Base-by-base conservation (phyloP, 768 basidiomycete genomes). In the Obba rivulosa region DNA sequence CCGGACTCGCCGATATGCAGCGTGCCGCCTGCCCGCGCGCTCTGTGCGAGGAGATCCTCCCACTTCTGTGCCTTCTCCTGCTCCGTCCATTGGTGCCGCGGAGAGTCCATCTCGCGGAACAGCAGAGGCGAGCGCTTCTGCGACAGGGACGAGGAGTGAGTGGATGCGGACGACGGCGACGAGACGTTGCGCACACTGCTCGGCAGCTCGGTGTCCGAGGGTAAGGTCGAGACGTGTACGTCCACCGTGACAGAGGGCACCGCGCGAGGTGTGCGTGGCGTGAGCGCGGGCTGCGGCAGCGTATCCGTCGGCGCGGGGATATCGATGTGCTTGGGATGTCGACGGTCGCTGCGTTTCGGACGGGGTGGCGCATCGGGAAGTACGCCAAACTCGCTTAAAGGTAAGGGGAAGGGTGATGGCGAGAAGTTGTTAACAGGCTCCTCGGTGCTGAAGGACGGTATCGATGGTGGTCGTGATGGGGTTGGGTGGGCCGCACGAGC, bases 1-100 rank as follows among this genome's bases (percentile, higher is more conserved):
- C 66, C 70, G 8, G 70, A 69, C 28, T 59, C 56, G 4, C 69
- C 76, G 5, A 88, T 59, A 55, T 80, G 83, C 46, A 89, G 60
- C 45, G 87, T 90, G 38, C 87, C 87, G 1, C 87, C 87, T 1
- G 87, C 87, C 43, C 66, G 64, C 36, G 74, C 83, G 57, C 86
- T 87, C 55, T 76, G 71, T 60, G 78, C 74, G 51, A 88, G 64
- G 46, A 89, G 57, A 51, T 81, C 81, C 47, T 85, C 76, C 86
- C 85, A 89, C 57, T 77, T 78, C 11, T 75, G 78, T 7, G 75
- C 74, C 69, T 90, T 90, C 67, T 90, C 85, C 57, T 77, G 66
- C 60, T 87, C 83, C 21, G 79, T 79, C 61, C 82, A 63, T 37
- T 64, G 70, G 20, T 64, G 62, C 45, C 65, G 62, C 43, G 65